Percentiles rank a stretch among this genome's conserved stretches.
Conservation (phyloP, 768 basidiomycete species). For the Tricholoma bakamatsutake region DNA sequence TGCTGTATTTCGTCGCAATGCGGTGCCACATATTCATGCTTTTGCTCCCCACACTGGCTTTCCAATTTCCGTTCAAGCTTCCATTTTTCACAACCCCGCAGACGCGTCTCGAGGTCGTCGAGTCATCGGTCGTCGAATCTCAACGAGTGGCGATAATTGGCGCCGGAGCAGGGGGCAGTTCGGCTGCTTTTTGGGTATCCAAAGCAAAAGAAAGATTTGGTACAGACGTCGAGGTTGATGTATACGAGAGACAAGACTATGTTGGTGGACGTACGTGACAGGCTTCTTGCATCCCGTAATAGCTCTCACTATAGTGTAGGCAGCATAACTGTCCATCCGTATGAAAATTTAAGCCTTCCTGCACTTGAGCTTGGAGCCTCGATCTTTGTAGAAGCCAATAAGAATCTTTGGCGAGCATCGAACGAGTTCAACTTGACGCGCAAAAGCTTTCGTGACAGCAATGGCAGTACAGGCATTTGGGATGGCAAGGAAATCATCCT, state of each 20-base stretch:
- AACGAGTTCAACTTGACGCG: conserved; percentile 73
- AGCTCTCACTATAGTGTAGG: conserved; percentile 37
- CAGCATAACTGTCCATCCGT: conserved; percentile 72
- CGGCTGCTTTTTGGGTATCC: conserved; percentile 80
- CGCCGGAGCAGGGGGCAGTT: conserved; percentile 82
- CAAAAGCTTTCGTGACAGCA: conserved; percentile 39
- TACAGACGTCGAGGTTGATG: conserved; percentile 70
- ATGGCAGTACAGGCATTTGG: conserved; percentile 68
- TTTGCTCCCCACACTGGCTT: conserved; percentile 30
- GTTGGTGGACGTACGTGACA: conserved; percentile 77
- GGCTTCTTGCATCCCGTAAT: neutral
- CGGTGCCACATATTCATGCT: conserved; percentile 19
- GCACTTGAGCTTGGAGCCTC: conserved; percentile 82
- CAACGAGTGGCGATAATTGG: conserved; percentile 82
- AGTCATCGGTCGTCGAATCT: conserved; percentile 14
- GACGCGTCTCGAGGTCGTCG: conserved; percentile 11
- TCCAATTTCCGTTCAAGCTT: conserved; percentile 50
- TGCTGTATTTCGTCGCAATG: conserved; percentile 10
- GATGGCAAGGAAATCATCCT: conserved; percentile 72
- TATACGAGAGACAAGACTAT: conserved; percentile 73
- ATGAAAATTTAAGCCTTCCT: conserved; percentile 49
- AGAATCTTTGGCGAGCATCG: conserved; percentile 64
- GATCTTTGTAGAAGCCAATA: conserved; percentile 80
- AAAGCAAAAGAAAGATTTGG: conserved; percentile 69
- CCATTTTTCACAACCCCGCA: conserved; percentile 44